phyloP scores from a whole-genome alignment of 176 grass and related monocot genomes.

The Juncus inflexus region DNA sequence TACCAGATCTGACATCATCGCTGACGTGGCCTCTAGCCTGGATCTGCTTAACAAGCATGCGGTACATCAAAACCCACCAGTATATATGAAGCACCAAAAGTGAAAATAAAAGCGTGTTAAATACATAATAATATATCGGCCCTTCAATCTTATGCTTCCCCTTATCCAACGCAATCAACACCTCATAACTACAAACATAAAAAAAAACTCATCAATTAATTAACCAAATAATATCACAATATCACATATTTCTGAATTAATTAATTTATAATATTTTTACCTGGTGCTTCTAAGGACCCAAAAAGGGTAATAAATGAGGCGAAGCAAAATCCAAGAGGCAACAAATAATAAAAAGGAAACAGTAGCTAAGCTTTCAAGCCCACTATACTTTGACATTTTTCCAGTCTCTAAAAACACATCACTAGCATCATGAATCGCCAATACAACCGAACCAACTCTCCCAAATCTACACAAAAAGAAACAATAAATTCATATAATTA shows the following conservation, averaged over 20 bases:
- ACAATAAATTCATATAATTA: not conserved
- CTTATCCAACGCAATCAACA: slow-evolving; percentile 60
- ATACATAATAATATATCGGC: slow-evolving; percentile 88
- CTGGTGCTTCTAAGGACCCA: slow-evolving; percentile 94
- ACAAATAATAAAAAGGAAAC: slow-evolving; percentile 71
- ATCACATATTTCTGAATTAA: not conserved
- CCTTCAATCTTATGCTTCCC: slow-evolving; percentile 59
- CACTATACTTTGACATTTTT: slow-evolving; percentile 93
- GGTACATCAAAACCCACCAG: slow-evolving; percentile 81
- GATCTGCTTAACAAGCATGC: slow-evolving; percentile 88
- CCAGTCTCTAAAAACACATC: slow-evolving; percentile 86
- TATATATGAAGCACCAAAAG: slow-evolving; percentile 88
- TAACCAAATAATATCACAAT: slow-evolving; percentile 9
- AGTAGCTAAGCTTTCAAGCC: slow-evolving; percentile 53
- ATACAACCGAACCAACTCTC: slow-evolving; percentile 66
- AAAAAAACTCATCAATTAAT: not conserved
- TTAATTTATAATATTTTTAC: slow-evolving; percentile 31
- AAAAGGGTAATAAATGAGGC: slow-evolving; percentile 73
- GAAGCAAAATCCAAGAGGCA: slow-evolving; percentile 72
- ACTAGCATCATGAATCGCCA: slow-evolving; percentile 85
- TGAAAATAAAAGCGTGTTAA: slow-evolving; percentile 83
- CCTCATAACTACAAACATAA: slow-evolving; percentile 65
- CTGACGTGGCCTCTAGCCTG: slow-evolving; percentile 60
- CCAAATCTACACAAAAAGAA: slow-evolving; percentile 54
- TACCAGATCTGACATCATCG: slow-evolving; percentile 87